phyloP scores from a whole-genome alignment of 345 rosid genomes.

The Gossypium rotundifolium region DNA sequence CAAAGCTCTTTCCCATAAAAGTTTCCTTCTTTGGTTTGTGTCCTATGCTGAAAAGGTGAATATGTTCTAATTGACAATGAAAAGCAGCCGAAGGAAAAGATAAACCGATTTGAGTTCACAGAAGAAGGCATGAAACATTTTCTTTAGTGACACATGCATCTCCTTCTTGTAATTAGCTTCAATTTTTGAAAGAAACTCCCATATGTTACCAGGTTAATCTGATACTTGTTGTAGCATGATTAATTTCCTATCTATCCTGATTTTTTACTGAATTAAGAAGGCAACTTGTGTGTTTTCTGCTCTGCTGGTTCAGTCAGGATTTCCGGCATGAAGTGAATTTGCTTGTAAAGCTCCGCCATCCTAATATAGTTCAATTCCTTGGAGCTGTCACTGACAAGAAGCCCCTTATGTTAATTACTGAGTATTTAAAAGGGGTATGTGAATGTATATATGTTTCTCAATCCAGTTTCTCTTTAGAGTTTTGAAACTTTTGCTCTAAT shows the following conservation, averaged over 20 bases:
- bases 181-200: neutral
- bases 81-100: conserved; percentile 3
- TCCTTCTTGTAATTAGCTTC: neutral
- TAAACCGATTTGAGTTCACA: neutral
- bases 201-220: neutral
- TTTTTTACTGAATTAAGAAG: neutral
- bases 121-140: neutral
- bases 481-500: conserved; percentile 4
- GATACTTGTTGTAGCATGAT: conserved; percentile 11
- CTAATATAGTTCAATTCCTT: conserved; percentile 90
- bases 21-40: neutral
- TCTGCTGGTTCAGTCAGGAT: conserved; percentile 70
- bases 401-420: conserved; percentile 96
- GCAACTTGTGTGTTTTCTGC: neutral
- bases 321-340: conserved; percentile 97
- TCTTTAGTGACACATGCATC: neutral
- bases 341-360: conserved; percentile 98
- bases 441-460: conserved; percentile 14
- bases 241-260: neutral
- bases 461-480: conserved; percentile 8
- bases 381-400: conserved; percentile 98
- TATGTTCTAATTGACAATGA: conserved; percentile 2
- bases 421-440: conserved; percentile 86
- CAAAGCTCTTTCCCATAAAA: neutral
- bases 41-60: neutral